Conservation (phyloP, 257 asterid genomes). For the Cynanchum wilfordii region DNA sequence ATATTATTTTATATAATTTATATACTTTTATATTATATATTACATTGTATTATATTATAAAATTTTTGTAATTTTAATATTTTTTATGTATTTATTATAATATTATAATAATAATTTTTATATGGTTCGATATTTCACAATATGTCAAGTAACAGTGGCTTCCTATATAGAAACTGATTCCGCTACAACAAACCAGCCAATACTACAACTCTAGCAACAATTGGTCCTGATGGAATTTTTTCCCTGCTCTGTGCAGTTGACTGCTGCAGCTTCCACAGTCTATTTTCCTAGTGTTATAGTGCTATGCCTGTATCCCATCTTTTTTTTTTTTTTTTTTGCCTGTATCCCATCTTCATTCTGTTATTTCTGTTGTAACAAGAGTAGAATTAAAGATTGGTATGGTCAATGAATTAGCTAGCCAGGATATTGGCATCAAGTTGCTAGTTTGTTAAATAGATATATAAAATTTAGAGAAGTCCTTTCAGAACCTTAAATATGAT, state of each 20-base stretch:
- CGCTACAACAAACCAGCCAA: too few species aligned
- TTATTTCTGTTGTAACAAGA: constrained; percentile 28
- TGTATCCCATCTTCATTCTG: constrained; percentile 22
- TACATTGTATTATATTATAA: too few species aligned
- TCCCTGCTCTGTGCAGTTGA: constrained; percentile 86
- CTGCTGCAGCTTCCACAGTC: constrained; percentile 52
- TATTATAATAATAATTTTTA: too few species aligned
- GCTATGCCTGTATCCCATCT: too few species aligned
- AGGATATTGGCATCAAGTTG: constrained; percentile 13
- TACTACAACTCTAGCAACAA: constrained; percentile 40
- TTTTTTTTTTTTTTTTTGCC: too few species aligned
- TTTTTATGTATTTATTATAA: too few species aligned
- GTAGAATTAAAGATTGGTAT: constrained; percentile 17
- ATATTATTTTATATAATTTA: too few species aligned
- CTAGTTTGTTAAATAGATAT: constrained; percentile 28
- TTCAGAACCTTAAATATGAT: not conserved
- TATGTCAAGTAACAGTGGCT: too few species aligned
- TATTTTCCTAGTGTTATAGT: constrained; percentile 24
- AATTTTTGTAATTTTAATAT: too few species aligned
- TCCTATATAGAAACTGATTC: too few species aligned
- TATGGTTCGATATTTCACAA: too few species aligned
- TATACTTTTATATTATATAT: too few species aligned
- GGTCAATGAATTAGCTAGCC: constrained; percentile 9
- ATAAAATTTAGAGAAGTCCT: not conserved
- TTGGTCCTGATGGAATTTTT: constrained; percentile 64